Base-by-base conservation (phyloP, 306 rosid genomes). In the Inga oerstediana region DNA sequence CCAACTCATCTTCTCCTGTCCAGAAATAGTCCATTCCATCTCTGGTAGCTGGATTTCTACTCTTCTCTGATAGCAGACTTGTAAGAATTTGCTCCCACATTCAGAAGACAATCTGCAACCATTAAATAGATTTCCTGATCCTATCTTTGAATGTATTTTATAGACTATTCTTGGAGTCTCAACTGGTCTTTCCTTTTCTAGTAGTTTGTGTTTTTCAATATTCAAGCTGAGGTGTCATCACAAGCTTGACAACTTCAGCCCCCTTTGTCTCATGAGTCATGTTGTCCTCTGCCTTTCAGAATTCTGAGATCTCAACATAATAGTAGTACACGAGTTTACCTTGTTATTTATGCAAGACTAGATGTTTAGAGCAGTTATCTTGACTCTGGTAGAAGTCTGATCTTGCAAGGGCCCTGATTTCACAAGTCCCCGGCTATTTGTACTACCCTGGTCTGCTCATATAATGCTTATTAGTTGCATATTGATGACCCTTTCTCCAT, bases 311-410 rank as follows among this genome's bases (percentile, higher is more conserved):
- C n/a, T n/a, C 27, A 56, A 5, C 61, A 5, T 52, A 52, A 6
- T 17, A 6, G 22, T 6, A 19, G 61, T 5, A 52, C 61, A 52
- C 20, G 30, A 56, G 64, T 56, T 56, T 20, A 2, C 27, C 27
- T 54, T 54, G 24, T 54, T 54, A 54, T 54, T 54, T 24, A 54
- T 54, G 61, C 2, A 54, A 54, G 61, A 19, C 24, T 19, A 19
- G 3, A 54, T 7, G 43, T 54, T 54, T 54, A 54, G 61, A 30
- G 69, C 69, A 62, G 69, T 27, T 62, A 27, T 62, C 19, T 62
- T 62, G 69, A 62, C 37, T 62, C 37, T 30, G 44, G 15, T n/a
- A 24, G 69, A 37, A 68, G 62, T 56, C 74, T 75, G 78, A 80
- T 68, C 68, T 37, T 52, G 11, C 27, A 70, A 70, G 32, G 15